A percentile compares a stretch with the other conserved stretches of the same genome.
phyloP scores from a whole-genome alignment of 1,284 basidiomycete genomes.

The Rhodofomes roseus region DNA sequence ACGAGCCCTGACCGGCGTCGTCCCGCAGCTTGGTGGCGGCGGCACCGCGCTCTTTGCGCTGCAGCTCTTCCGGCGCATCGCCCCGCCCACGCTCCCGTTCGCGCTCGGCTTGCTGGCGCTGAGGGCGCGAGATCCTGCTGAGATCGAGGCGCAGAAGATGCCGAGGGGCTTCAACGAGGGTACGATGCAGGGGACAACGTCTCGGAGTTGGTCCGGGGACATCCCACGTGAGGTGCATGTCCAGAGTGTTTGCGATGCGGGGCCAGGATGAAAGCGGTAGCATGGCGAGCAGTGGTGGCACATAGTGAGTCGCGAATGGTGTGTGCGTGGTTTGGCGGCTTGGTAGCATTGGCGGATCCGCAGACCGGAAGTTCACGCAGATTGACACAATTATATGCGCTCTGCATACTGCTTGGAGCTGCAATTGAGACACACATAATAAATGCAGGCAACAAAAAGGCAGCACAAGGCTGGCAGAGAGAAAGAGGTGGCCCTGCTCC shows the following conservation, averaged over 20 bases:
- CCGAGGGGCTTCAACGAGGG: slow-evolving; percentile 49
- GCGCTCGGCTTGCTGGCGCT: slow-evolving; percentile 93
- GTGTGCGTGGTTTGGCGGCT: background rate
- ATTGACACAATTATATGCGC: background rate
- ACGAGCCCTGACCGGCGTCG: background rate
- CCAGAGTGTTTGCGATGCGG: slow-evolving; percentile 75
- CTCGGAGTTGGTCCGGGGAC: slow-evolving; percentile 29
- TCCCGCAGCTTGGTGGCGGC: slow-evolving; percentile 84
- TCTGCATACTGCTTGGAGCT: too few species aligned
- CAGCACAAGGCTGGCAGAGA: too few species aligned
- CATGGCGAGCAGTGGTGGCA: slow-evolving; percentile 70
- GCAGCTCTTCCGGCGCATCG: slow-evolving; percentile 98
- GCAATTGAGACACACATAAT: too few species aligned
- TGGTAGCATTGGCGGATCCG: background rate
- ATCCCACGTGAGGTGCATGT: slow-evolving; percentile 31
- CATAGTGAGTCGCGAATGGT: background rate
- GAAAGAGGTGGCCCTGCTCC: too few species aligned
- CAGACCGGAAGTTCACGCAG: background rate
- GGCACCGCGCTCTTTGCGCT: slow-evolving; percentile 99
- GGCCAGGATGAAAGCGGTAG: slow-evolving; percentile 87
- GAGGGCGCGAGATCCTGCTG: slow-evolving; percentile 50
- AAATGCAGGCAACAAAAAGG: too few species aligned
- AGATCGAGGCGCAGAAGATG: slow-evolving; percentile 51
- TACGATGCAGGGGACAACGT: slow-evolving; percentile 1
- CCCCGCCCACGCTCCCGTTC: slow-evolving; percentile 96